phyloP scores from a whole-genome alignment of 768 basidiomycete genomes.

The Boletus tylopilopsis region DNA sequence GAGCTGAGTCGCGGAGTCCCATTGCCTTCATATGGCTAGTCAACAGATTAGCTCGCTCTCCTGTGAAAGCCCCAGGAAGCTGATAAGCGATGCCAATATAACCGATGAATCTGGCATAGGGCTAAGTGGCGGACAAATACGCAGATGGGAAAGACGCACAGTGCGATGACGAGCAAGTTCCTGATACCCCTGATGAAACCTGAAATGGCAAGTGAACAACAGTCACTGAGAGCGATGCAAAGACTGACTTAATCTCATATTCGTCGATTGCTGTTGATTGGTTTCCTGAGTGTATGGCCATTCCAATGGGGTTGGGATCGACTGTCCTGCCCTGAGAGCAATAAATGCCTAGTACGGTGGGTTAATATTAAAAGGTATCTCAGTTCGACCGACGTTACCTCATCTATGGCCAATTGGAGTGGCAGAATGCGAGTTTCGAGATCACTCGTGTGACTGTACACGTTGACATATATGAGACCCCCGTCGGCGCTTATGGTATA shows the following conservation, averaged over 20 bases:
- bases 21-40: conserved; percentile 77
- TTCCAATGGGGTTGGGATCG: conserved; percentile 56
- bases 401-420: conserved; percentile 74
- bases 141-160: conserved; percentile 39
- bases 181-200: conserved; percentile 63
- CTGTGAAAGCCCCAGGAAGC: conserved; percentile 64
- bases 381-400: conserved; percentile 34
- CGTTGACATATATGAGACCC: conserved; percentile 63
- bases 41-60: conserved; percentile 60
- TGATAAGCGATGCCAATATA: conserved; percentile 78
- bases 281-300: conserved; percentile 73
- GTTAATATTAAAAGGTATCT: not conserved
- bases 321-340: conserved; percentile 56
- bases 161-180: conserved; percentile 58
- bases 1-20: conserved; percentile 70
- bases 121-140: not conserved
- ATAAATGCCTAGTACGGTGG: conserved; percentile 56
- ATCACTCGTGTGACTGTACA: conserved; percentile 60
- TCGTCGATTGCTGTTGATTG: conserved; percentile 55
- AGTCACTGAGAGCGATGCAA: not conserved
- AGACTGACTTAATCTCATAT: conserved; percentile 53
- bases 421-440: conserved; percentile 67
- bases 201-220: conserved; percentile 23
- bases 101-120: conserved; percentile 51
- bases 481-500: conserved; percentile 71